Conservation (phyloP, 371 early-diverging fungal genomes). For the Mucor sp. region DNA sequence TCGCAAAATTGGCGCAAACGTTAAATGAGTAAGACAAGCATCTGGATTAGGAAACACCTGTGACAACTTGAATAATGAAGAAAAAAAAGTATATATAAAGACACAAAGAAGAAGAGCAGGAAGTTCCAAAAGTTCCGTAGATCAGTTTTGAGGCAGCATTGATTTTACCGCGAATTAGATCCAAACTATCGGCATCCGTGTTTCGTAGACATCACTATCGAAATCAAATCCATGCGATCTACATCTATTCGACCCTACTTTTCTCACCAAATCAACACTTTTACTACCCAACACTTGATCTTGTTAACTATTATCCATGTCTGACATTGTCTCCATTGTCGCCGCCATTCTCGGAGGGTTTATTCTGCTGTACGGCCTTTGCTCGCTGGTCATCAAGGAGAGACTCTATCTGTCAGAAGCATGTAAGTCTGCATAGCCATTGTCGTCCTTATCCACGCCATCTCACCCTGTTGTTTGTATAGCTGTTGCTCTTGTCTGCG, state of each 20-base stretch:
- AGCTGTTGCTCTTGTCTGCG: constrained; percentile 82
- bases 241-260: not conserved
- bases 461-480: not conserved
- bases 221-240: not conserved
- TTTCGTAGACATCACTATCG: not conserved
- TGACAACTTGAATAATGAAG: not conserved
- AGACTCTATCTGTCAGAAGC: constrained; percentile 90
- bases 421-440: constrained; percentile 47
- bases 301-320: not conserved
- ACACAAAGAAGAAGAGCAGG: not conserved
- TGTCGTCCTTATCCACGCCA: no score
- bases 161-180: not conserved
- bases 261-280: not conserved
- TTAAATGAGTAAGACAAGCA: not conserved
- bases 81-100: not conserved
- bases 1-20: constrained; percentile 20
- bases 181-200: not conserved
- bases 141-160: not conserved
- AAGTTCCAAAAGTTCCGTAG: not conserved
- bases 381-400: constrained; percentile 89
- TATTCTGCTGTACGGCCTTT: constrained; percentile 78
- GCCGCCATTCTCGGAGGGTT: constrained; percentile 75
- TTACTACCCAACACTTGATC: not conserved
- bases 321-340: constrained; percentile 27
- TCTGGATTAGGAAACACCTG: not conserved